phyloP scores from a whole-genome alignment of 176 grass and related monocot genomes.

The Dendrocalamus sinicus region DNA sequence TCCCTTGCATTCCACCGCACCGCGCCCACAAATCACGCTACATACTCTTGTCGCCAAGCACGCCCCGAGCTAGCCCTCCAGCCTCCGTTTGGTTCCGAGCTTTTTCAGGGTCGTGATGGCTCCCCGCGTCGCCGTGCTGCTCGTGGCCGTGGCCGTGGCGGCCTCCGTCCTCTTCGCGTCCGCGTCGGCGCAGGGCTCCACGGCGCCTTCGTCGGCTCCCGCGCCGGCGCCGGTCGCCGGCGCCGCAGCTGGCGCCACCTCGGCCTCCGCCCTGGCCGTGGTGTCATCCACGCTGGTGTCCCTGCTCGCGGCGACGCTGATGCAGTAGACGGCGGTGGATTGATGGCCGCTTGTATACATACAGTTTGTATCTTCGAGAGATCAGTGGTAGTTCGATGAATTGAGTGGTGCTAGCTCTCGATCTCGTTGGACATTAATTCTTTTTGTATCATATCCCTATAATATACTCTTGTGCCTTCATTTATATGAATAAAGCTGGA shows the following conservation, averaged over 20 bases:
- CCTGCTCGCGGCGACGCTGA: constrained; percentile 15
- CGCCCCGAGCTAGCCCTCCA: not conserved
- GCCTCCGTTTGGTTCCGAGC: not conserved
- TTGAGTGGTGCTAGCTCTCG: not conserved
- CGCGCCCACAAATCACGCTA: not conserved
- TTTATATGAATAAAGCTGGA: constrained; percentile 36
- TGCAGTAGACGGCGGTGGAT: constrained; percentile 26
- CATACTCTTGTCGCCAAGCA: not conserved
- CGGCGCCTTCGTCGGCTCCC: constrained; percentile 30
- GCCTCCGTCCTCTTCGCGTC: not conserved
- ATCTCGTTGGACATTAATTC: constrained; percentile 23
- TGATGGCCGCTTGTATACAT: not conserved
- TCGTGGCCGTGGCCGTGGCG: constrained; percentile 21
- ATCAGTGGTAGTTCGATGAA: not conserved
- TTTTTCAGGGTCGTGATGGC: constrained; percentile 8
- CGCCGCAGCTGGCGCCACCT: not conserved
- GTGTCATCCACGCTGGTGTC: constrained; percentile 25
- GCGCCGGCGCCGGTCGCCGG: constrained; percentile 27
- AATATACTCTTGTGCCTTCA: not conserved
- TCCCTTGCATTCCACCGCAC: not conserved
- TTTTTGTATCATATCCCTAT: constrained; percentile 16
- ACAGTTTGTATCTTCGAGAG: not conserved
- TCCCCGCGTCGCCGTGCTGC: constrained; percentile 21
- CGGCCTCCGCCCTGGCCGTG: constrained; percentile 13
- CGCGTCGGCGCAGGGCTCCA: constrained; percentile 31